Conservation (phyloP, 2,329 filamentous ascomycete genomes). For the Colletotrichum acutatum region DNA sequence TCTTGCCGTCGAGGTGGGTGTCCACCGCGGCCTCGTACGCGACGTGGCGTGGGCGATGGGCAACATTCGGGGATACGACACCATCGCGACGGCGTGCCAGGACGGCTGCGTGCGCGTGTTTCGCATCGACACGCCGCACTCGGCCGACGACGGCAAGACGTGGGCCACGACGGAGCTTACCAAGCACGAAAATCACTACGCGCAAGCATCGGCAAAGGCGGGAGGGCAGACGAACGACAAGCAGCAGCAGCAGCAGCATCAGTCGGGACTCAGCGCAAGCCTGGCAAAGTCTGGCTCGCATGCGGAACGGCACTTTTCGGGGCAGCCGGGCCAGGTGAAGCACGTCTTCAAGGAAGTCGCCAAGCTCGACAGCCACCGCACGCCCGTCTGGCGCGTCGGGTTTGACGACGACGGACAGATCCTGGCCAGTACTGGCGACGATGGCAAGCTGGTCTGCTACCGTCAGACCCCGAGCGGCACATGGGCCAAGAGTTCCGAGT, state of each 20-base stretch:
- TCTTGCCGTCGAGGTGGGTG: constrained; percentile 79
- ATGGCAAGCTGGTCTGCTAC: constrained; percentile 74
- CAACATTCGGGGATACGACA: constrained; percentile 88
- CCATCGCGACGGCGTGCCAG: constrained; percentile 91
- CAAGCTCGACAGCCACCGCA: constrained; percentile 73
- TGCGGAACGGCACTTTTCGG: constrained; percentile 63
- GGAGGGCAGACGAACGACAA: constrained; percentile 39
- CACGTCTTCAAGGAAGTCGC: constrained; percentile 74
- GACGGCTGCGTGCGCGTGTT: constrained; percentile 94
- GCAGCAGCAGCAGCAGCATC: constrained; percentile 49
- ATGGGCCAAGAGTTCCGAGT: constrained; percentile 70
- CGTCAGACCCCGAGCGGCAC: constrained; percentile 67
- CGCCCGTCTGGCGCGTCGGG: constrained; percentile 79
- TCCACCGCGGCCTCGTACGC: constrained; percentile 81
- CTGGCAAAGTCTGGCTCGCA: constrained; percentile 60
- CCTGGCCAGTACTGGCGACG: constrained; percentile 80
- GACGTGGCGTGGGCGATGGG: constrained; percentile 95
- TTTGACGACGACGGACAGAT: constrained; percentile 79
- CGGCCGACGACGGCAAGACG: constrained; percentile 57
- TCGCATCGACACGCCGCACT: constrained; percentile 73
- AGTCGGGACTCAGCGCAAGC: constrained; percentile 63
- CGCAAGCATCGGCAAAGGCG: constrained; percentile 24
- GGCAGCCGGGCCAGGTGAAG: constrained; percentile 72
- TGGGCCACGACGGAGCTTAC: constrained; percentile 61
- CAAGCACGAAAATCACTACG: constrained; percentile 43